Base-by-base conservation (phyloP, 352 stramenopile species). In the Pythium periplocum region DNA sequence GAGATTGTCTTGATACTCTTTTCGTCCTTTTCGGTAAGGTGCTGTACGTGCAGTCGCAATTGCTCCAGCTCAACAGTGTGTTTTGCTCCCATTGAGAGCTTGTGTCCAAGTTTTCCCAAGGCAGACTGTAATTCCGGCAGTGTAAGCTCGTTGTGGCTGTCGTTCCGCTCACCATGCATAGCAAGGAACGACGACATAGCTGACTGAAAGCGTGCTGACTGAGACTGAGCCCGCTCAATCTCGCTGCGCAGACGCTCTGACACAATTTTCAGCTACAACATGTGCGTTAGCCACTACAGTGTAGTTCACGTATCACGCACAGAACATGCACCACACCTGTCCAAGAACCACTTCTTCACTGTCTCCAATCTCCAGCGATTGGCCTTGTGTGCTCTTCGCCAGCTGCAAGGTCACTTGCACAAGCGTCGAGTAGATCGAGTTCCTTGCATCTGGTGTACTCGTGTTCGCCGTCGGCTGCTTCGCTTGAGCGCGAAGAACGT, bases 101-200 rank as follows among this genome's bases (percentile, higher is more conserved):
- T 53, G 38, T 66, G 59, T 35, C 59, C 61, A 4, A 66, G 17
- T 2, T 40, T 17, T 6, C 59, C 53, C 2, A 61, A 49, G 6
- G 42, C 53, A 4, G 3, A 38, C 36, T 66, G 52, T 7, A 66
- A 46, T 36, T 43, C 30, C 12, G 34, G 32, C 4, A 10, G 51
- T 7, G 57, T 42, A 8, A 34, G 38, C 2, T 50, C 42, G 10
- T 9, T 43, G 4, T 62, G 12, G 1, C 39, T 17, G 7, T 37
- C 39, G 1, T 62, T 30, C 35, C 12, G 34, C 10, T 68, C 52
- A 4, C 46, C 47, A 26, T 80, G 61, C 7, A 62, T 58, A 31
- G 33, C 6, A 32, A 74, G 51, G 40, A 80, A 80, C 26, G 61
- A 69, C 5, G 37, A 51, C 4, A 77, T 51, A 1, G 40, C 17